Conservation (phyloP, 2,329 filamentous ascomycete species). For the Aquanectria penicillioides region DNA sequence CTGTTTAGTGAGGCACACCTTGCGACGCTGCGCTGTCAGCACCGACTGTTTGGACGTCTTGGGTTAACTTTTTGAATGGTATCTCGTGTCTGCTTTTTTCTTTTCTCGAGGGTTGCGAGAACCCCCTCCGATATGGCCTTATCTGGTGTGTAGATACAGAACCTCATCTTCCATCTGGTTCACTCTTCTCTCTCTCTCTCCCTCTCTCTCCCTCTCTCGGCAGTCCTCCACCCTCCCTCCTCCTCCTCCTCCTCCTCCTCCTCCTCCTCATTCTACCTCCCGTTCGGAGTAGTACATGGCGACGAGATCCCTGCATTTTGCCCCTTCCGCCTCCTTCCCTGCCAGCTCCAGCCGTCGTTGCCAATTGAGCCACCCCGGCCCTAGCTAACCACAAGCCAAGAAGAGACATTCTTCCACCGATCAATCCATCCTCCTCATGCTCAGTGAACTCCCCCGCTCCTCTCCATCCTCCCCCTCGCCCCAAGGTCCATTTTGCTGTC, state of each 20-base stretch:
- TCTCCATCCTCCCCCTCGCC: background rate
- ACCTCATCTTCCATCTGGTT: background rate
- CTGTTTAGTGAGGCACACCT: constrained; percentile 17
- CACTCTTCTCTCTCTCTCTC: background rate
- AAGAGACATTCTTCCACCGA: constrained; percentile 20
- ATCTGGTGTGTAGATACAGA: constrained; percentile 11
- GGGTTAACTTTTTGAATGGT: constrained; percentile 10
- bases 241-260: background rate
- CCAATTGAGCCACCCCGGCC: constrained; percentile 24
- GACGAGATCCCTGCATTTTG: constrained; percentile 11
- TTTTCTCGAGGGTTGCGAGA: background rate
- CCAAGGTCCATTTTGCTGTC: constrained; percentile 4
- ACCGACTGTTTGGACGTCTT: background rate
- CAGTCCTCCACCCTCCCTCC: too few relatives aligned
- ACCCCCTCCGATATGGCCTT: background rate
- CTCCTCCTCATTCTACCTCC: background rate
- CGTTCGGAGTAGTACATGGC: constrained; percentile 1
- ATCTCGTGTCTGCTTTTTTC: constrained; percentile 14
- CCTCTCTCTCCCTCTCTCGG: background rate
- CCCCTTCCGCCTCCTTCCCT: constrained; percentile 18
- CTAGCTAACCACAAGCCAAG: constrained; percentile 26
- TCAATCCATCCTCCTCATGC: constrained; percentile 14
- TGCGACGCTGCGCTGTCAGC: constrained; percentile 7
- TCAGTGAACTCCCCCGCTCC: constrained; percentile 7
- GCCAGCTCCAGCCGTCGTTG: constrained; percentile 23